Evolutionary conservation across 2,329 filamentous ascomycete species (phyloP), one percentile per base, ranked within the genome.

Genomic region (Cadophora sp.): DNA sequence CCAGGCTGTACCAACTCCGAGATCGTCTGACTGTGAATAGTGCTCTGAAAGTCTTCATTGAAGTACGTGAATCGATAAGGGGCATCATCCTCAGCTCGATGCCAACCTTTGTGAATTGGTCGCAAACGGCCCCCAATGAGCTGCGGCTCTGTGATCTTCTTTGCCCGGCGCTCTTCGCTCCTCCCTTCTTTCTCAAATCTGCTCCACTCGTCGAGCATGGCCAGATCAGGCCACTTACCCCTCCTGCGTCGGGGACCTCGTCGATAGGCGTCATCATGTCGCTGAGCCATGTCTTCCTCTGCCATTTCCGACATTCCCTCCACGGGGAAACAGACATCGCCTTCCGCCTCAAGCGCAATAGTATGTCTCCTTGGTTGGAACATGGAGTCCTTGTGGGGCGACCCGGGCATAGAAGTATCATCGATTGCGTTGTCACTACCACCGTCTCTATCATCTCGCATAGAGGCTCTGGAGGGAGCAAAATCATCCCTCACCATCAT

Each of bases 51-150:
- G 71, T 97, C 93, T 78, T 98, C 96, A 79, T 98, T 98, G 85
- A 99, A 99, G 79, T 99, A 99, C 0, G 96, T 98, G 79, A 97
- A 99, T 29, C 96, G 88, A 79, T 97, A 98, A 0, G 96, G 96
- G 0, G 91, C 89, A 72, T 97, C 95, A 69, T 97, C 94, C 71
- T 96, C 92, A 64, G 92, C 89, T 48, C 91, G 88, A 78, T 93
- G 95, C 95, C 95, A 99, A 16, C 87, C 87, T 73, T 87, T 87
- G 71, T 92, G 89, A 48, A 92, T 89, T 14, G 94, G 94, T 5
- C 96, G 89, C 55, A 99, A 82, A 64, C 96, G 88, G 0, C 96
- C 96, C 68, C 95, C 95, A 68, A 99, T 91, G 73, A 98, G 88
- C 76, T 97, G 90, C 11, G 96, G 96, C 77, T 99, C 96, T 6